Percentiles rank a stretch among this genome's conserved stretches.
phyloP scores from a whole-genome alignment of 352 stramenopile species.

The Globisporangium abappressorium region DNA sequence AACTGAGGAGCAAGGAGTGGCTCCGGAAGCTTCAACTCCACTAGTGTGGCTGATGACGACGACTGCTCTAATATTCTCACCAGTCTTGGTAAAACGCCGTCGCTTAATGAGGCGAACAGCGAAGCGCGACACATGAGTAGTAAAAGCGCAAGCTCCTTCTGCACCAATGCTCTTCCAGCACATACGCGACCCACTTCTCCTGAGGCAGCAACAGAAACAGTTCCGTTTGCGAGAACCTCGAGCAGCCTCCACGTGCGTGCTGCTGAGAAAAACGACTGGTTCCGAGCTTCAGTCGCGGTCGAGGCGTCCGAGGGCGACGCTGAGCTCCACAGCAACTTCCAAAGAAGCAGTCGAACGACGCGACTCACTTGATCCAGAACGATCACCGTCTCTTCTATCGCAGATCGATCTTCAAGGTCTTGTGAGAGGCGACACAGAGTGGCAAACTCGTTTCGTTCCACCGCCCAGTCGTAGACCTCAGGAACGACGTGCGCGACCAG shows the following conservation, averaged over 20 bases:
- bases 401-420: not conserved
- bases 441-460: not conserved
- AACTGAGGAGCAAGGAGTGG: not conserved
- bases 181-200: not conserved
- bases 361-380: conserved; percentile 6
- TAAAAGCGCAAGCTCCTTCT: conserved; percentile 11
- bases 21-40: not conserved
- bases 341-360: conserved; percentile 24
- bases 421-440: not conserved
- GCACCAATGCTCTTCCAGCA: conserved; percentile 3
- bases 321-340: conserved; percentile 32
- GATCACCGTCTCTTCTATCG: not conserved
- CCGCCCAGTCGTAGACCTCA: not conserved
- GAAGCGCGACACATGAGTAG: conserved; percentile 6
- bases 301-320: not conserved
- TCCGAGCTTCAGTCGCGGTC: too few species aligned
- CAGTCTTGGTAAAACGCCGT: conserved; percentile 9
- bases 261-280: not conserved
- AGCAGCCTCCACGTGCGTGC: conserved; percentile 18
- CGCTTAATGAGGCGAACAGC: not conserved
- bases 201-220: not conserved
- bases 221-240: conserved; percentile 1
- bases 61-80: not conserved
- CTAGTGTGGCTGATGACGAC: not conserved
- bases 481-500: conserved; percentile 1